Evolutionary conservation across 2,329 filamentous ascomycete species (phyloP).

Genomic region (Escovopsis sp.): DNA sequence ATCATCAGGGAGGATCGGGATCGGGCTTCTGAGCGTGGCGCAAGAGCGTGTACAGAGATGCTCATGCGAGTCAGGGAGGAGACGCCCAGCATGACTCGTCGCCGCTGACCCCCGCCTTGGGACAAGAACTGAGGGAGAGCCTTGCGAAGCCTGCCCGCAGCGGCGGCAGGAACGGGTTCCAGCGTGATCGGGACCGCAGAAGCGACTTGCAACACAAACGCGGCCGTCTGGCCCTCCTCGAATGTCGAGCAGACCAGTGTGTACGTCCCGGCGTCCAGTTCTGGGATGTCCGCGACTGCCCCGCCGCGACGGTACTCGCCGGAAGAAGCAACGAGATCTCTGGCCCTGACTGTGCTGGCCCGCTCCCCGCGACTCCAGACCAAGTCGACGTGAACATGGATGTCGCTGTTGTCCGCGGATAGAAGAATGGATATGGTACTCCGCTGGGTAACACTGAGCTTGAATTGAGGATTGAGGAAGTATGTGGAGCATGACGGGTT

Average conservation of each 20-base stretch:
- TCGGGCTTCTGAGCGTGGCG: constrained; percentile 9
- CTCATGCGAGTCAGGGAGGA: constrained; percentile 43
- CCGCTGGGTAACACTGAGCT: constrained; percentile 39
- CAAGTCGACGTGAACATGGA: constrained; percentile 73
- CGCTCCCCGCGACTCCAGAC: constrained; percentile 64
- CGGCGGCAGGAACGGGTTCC: constrained; percentile 51
- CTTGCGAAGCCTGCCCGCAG: constrained; percentile 57
- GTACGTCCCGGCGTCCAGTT: constrained; percentile 59
- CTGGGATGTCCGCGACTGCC: constrained; percentile 48
- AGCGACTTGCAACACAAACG: constrained; percentile 62
- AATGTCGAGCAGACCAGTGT: constrained; percentile 87
- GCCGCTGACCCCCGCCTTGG: constrained; percentile 22
- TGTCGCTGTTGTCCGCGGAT: constrained; percentile 47
- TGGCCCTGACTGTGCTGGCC: constrained; percentile 51
- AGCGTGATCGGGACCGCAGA: constrained; percentile 44
- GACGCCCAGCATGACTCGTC: constrained; percentile 25
- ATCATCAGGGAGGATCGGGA: constrained; percentile 39
- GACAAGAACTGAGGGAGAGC: constrained; percentile 43
- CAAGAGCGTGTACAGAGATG: constrained; percentile 17
- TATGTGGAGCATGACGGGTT: constrained; percentile 65
- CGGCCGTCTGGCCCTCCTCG: constrained; percentile 60
- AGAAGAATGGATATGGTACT: constrained; percentile 61
- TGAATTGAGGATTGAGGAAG: constrained; percentile 78
- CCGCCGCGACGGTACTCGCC: constrained; percentile 80
- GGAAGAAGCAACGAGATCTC: constrained; percentile 69